Base-by-base conservation (phyloP, 2,329 filamentous ascomycete species). In the Calonectria hongkongensis region DNA sequence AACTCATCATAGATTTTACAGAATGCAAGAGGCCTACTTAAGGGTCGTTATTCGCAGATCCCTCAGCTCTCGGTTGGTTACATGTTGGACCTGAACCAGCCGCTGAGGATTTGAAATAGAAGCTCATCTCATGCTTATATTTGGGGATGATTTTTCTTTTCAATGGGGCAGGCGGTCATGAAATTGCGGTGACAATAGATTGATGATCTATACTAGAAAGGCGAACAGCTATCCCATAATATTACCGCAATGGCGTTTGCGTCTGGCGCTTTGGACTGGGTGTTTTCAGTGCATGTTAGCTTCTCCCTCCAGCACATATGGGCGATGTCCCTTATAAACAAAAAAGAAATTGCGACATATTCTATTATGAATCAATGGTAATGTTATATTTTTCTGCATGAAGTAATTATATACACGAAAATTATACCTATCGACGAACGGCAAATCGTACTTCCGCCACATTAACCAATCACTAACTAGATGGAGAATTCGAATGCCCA, bases 401-500 rank as follows among this genome's bases (percentile, higher is more conserved):
- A 21, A 21, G 21, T 21, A 21, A 21, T 21, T 21, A 21, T 21
- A 28, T 2, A 27, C 1, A 27, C 27, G 25, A 21, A 8, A 12
- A 28, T 3, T 18, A n/a, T 16, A 1, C 21, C n/a, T 56, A 33
- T 36, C 12, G 39, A 7, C 7, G 13, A 18, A 30, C 33, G 18
- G 16, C 33, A 39, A 12, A 30, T 58, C 0, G 0, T 15, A n/a
- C 6, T 58, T 16, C 54, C 12, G 21, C 12, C n/a, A 21, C 21
- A 21, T 21, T 21, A 21, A 21, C 21, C 21, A 21, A 21, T 21
- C 21, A 21, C 21, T 21, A 21, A 21, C 39, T 63, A 63, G 15
- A 63, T 63, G 21, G 63, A 27, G 15, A 66, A 66, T 18, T 66
- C 63, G 47, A 66, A 66, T 16, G 63, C 63, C 45, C 47, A 66